Conservation (phyloP, 2,329 filamentous ascomycete genomes). For the Phaeosphaeria sp. region DNA sequence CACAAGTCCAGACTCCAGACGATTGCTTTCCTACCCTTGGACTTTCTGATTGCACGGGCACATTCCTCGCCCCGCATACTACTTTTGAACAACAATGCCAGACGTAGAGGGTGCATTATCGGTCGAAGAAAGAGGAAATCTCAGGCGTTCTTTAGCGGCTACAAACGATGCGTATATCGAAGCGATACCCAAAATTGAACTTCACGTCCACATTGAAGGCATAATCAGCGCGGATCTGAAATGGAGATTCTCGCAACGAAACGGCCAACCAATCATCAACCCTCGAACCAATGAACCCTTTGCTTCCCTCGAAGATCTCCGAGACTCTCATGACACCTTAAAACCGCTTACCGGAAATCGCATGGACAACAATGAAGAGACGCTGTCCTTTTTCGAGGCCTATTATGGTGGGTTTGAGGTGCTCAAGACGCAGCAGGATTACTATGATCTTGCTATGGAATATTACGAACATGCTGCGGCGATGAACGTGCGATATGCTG, state of each 20-base stretch:
- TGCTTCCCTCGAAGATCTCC: slow-evolving; percentile 15
- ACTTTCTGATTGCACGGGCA: not conserved
- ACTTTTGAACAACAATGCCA: slow-evolving; percentile 7
- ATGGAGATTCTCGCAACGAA: slow-evolving; percentile 52
- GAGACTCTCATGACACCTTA: slow-evolving; percentile 39
- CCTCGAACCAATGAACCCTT: slow-evolving; percentile 1
- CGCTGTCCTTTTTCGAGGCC: slow-evolving; percentile 30
- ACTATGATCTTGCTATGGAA: slow-evolving; percentile 51
- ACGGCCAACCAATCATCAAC: slow-evolving; percentile 22
- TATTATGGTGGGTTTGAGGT: slow-evolving; percentile 36
- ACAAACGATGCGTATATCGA: slow-evolving; percentile 8
- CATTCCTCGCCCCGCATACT: not conserved
- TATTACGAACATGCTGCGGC: slow-evolving; percentile 42
- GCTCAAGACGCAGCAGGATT: slow-evolving; percentile 45
- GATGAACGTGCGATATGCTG: slow-evolving; percentile 52
- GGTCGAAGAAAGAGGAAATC: slow-evolving; percentile 8
- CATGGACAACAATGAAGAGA: slow-evolving; percentile 20
- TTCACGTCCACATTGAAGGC: slow-evolving; percentile 58
- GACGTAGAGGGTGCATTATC: slow-evolving; percentile 14
- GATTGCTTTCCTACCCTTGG: too few relatives aligned
- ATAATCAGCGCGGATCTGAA: slow-evolving; percentile 51
- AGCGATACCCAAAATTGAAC: slow-evolving; percentile 52
- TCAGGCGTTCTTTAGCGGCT: slow-evolving; percentile 5
- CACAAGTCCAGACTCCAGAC: too few relatives aligned
- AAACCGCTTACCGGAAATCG: slow-evolving; percentile 6